A percentile compares a stretch with the other conserved stretches of the same genome.
Conservation (phyloP, 139 green algal genomes). For the Dunaliella sp. region DNA sequence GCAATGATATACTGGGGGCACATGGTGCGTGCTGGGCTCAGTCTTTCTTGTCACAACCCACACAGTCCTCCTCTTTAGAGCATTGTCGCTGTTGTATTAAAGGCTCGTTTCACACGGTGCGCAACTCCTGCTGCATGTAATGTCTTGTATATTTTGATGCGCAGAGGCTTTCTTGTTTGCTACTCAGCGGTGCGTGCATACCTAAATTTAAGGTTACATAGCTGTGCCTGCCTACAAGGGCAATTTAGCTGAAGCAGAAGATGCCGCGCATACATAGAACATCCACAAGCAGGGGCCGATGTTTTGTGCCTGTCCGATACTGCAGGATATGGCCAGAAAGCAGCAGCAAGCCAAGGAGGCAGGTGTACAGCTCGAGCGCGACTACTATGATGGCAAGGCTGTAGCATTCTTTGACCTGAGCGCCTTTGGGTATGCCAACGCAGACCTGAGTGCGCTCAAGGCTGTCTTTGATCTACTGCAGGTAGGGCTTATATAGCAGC, state of each 20-base stretch:
- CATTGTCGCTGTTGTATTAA: background rate
- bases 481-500: background rate
- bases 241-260: background rate
- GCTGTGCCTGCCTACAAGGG: background rate
- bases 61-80: no score
- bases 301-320: background rate
- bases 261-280: background rate
- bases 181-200: background rate
- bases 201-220: background rate
- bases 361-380: background rate
- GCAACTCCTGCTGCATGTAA: background rate
- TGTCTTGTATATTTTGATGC: background rate
- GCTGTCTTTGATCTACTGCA: conserved; percentile 53
- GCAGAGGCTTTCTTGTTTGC: background rate
- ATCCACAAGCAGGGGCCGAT: background rate
- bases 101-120: background rate
- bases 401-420: conserved; percentile 15
- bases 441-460: conserved; percentile 31
- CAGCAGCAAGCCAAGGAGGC: background rate
- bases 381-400: conserved; percentile 16
- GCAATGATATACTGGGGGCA: background rate
- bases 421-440: conserved; percentile 35
- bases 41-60: no score
- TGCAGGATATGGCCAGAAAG: background rate
- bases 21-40: background rate